Conservation (phyloP, 345 rosid species). For the Iberis pinnata region DNA sequence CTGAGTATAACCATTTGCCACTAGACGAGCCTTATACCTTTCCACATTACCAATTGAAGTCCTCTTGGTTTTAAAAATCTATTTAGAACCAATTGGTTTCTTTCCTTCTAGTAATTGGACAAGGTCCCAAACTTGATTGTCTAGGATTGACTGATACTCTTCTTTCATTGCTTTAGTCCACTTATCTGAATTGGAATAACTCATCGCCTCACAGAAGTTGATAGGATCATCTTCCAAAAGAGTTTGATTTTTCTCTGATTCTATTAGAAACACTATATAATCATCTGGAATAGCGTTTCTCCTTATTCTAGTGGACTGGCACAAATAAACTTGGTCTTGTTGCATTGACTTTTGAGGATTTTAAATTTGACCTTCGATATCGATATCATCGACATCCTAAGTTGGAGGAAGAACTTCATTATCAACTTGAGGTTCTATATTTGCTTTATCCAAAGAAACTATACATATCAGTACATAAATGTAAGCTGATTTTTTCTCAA, state of each 20-base stretch:
- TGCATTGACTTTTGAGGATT: not conserved
- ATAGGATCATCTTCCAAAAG: not conserved
- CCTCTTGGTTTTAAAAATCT: conserved; percentile 2
- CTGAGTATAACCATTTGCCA: not conserved
- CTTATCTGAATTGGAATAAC: not conserved
- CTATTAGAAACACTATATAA: not conserved
- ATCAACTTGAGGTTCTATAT: not conserved
- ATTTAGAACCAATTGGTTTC: not conserved
- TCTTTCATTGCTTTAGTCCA: not conserved
- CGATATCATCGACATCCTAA: not conserved
- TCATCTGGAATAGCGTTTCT: not conserved
- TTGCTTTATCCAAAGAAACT: not conserved
- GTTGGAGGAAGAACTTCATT: not conserved
- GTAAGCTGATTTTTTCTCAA: too few species aligned
- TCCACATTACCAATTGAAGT: not conserved
- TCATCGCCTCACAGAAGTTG: not conserved
- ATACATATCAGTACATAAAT: not conserved
- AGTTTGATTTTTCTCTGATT: not conserved
- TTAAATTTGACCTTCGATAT: not conserved
- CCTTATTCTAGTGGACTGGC: not conserved
- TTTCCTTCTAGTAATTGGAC: not conserved
- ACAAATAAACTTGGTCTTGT: not conserved
- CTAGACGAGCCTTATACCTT: not conserved
- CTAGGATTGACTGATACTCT: not conserved
- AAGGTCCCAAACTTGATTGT: not conserved